These are phyloP conservation scores for Phytophthora colocasiae DNA, from an alignment of 352 stramenopile genomes.

Conservation along the genomic window DNA sequence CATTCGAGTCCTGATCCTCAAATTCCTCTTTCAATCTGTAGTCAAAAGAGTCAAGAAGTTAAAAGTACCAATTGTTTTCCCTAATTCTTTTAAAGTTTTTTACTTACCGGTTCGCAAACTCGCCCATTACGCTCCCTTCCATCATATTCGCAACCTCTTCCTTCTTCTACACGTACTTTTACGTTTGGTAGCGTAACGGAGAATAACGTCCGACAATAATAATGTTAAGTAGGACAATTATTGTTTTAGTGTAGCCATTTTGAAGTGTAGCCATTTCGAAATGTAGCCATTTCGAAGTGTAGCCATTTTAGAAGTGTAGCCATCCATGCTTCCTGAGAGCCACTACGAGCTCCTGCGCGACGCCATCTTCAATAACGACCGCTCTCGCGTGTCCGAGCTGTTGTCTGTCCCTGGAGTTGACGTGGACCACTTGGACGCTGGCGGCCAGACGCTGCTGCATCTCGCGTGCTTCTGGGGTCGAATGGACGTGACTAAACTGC, in stretches of 20 bases:
- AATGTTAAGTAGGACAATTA: too few relatives aligned
- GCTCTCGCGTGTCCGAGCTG: conserved; percentile 50
- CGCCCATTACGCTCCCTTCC: conserved; percentile 58
- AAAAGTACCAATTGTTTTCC: too few relatives aligned
- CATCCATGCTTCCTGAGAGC: conserved; percentile 41
- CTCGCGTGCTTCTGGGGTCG: conserved; percentile 79
- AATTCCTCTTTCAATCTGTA: conserved; percentile 70
- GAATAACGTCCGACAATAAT: conserved; percentile 13
- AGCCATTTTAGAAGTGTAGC: background rate
- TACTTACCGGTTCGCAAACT: conserved; percentile 65
- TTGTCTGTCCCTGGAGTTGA: conserved; percentile 49
- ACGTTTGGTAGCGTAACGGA: conserved; percentile 15
- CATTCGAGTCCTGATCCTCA: conserved; percentile 61
- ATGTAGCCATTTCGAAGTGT: too few relatives aligned
- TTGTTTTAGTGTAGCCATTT: too few relatives aligned
- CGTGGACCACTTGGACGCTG: conserved; percentile 77
- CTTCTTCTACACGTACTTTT: too few relatives aligned
- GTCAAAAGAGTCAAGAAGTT: too few relatives aligned
- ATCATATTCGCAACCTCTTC: conserved; percentile 35
- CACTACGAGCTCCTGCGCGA: conserved; percentile 76
- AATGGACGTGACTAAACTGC: conserved; percentile 67
- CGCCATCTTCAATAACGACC: conserved; percentile 78
- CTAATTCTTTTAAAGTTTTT: too few relatives aligned
- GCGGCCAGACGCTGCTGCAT: conserved; percentile 76
- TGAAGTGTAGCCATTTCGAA: background rate